Evolutionary conservation across 2,329 filamentous ascomycete genomes (phyloP).

Genomic region (Kalmusia sp.): DNA sequence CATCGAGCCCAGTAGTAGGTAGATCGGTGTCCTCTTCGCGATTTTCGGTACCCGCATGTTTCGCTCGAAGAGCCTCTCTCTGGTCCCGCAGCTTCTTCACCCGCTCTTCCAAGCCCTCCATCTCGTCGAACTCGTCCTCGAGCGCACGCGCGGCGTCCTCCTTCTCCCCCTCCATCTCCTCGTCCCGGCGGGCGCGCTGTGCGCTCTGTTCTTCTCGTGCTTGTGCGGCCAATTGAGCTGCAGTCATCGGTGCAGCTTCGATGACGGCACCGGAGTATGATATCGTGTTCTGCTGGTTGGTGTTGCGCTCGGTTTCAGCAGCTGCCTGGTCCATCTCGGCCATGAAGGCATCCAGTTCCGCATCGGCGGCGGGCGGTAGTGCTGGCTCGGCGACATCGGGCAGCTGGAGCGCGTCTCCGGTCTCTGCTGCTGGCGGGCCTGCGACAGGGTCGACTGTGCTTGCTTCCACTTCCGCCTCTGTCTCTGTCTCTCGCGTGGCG

Average conservation of each 20-base stretch:
- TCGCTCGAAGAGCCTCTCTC: constrained; percentile 50
- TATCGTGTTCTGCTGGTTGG: constrained; percentile 60
- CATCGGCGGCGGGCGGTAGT: constrained; percentile 24
- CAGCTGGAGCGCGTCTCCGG: background rate
- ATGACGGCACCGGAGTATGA: constrained; percentile 56
- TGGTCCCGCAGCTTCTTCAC: constrained; percentile 54
- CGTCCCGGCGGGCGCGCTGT: constrained; percentile 51
- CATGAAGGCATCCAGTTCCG: constrained; percentile 64
- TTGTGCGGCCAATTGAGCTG: constrained; percentile 55
- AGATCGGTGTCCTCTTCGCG: constrained; percentile 17
- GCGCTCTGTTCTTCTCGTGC: constrained; percentile 52
- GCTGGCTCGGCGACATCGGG: constrained; percentile 15
- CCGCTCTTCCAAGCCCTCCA: constrained; percentile 56
- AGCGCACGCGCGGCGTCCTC: constrained; percentile 55
- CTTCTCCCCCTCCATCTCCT: constrained; percentile 56
- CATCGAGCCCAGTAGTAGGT: constrained; percentile 13
- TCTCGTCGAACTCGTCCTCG: constrained; percentile 58
- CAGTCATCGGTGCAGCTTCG: constrained; percentile 54
- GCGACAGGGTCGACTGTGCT: background rate
- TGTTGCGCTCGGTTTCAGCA: constrained; percentile 79
- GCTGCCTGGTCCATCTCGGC: constrained; percentile 73
- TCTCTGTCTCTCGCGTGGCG: constrained; percentile 12
- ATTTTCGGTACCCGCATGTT: constrained; percentile 20
- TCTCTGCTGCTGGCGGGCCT: background rate
- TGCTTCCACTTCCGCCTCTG: no score